These are phyloP conservation scores for Cystobasidium tubakii DNA, from an alignment of 768 basidiomycete species.

Conservation along the genomic window DNA sequence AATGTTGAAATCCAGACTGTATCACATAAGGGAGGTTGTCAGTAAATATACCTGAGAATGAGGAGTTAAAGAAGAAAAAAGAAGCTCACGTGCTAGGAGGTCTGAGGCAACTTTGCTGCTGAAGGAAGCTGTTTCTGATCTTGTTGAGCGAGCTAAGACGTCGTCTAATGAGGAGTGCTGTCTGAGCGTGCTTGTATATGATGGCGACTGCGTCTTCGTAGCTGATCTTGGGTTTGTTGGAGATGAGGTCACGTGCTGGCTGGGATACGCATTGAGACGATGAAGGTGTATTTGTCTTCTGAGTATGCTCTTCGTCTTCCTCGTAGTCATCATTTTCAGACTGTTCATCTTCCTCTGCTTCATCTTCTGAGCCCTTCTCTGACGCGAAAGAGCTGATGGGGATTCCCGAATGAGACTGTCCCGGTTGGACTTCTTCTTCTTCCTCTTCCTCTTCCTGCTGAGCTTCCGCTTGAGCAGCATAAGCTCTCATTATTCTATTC, in stretches of 20 bases:
- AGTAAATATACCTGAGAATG: neutral
- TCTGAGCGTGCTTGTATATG: neutral
- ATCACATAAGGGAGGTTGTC: neutral
- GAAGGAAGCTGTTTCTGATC: neutral
- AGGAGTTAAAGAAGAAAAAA: too few relatives aligned
- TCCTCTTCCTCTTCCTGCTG: neutral
- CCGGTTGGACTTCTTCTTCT: neutral
- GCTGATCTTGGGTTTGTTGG: neutral
- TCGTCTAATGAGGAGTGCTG: neutral
- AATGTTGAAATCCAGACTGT: constrained; percentile 13
- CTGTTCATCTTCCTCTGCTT: neutral
- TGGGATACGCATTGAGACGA: too few relatives aligned
- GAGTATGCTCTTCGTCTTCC: neutral
- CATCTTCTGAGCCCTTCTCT: neutral
- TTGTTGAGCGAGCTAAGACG: neutral
- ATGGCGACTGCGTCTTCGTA: constrained; percentile 13
- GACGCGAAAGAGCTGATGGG: neutral
- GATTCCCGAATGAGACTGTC: neutral
- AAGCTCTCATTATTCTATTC: neutral
- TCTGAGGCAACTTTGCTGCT: neutral
- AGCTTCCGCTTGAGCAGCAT: neutral
- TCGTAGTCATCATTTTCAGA: neutral
- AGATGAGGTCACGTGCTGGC: neutral
- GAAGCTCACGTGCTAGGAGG: neutral
- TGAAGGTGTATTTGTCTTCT: neutral